Evolutionary conservation across 371 early-diverging fungal genomes (phyloP), one percentile per base, ranked within the genome.

Genomic region (Mucor irregularis): DNA sequence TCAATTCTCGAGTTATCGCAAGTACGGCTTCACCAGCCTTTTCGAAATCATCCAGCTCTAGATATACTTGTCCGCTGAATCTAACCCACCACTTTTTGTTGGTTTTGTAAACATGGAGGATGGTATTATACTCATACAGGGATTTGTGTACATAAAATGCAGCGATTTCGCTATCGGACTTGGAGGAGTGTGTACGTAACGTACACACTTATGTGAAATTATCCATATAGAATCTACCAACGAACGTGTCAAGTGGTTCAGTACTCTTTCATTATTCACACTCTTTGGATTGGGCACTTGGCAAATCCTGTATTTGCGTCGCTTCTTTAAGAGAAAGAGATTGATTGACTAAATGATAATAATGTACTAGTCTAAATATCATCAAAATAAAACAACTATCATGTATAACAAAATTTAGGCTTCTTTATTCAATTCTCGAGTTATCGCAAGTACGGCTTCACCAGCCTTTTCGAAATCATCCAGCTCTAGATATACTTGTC

Each of bases 311-410:
- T 94, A 93, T 65, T 74, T 94, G 55, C 78, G 89, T 57, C 81
- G 81, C 30, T 94, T 90, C 83, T 93, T 93, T 85, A 83, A 88
- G 66, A 81, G 85, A 71, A 94, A 94, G 90, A 90, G 88, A 75
- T 83, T 91, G 29, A 89, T 91, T 39, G 90, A 80, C 57, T 82
- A 78, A 57, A 52, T 11, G 24, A 43, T 34, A 49, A 33, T n/a
- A 39, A n/a, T n/a, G n/a, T n/a, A n/a, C n/a, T n/a, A n/a, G n/a
- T n/a, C n/a, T n/a, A n/a, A n/a, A n/a, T n/a, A n/a, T n/a, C n/a
- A n/a, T n/a, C n/a, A 50, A 51, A 43, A 33, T 8, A 33, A 53
- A 30, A 42, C 22, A 43, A 24, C 21, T 16, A 50, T n/a, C 24
- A 16, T 24, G 25, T 42, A 11, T 29, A n/a, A n/a, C n/a, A n/a